Evolutionary conservation across 768 basidiomycete genomes (phyloP).

Genomic region (Lactarius psammicola): DNA sequence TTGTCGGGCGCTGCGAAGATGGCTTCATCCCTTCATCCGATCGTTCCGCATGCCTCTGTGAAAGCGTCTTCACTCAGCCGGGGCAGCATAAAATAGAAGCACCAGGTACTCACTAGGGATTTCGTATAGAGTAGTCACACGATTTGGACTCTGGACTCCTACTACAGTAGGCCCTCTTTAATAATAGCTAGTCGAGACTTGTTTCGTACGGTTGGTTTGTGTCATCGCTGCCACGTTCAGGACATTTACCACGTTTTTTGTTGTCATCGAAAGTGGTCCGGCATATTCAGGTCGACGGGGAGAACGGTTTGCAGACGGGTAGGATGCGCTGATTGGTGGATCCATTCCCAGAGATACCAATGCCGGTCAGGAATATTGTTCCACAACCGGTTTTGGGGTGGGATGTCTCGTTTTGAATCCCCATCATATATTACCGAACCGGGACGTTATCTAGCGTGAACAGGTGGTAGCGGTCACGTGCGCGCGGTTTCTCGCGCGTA

Average conservation of each 20-base stretch:
- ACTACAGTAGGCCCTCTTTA: background rate
- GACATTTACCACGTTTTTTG: background rate
- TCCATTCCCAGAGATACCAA: background rate
- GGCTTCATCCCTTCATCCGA: constrained; percentile 7
- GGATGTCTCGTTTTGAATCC: background rate
- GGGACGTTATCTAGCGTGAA: too few relatives aligned
- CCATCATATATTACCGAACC: too few relatives aligned
- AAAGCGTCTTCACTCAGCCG: background rate
- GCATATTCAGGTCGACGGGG: too few relatives aligned
- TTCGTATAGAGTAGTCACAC: background rate
- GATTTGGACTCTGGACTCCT: background rate
- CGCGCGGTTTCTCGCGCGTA: too few relatives aligned
- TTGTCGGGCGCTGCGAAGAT: background rate
- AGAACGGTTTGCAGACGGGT: background rate
- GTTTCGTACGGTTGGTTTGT: background rate
- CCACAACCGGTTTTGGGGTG: too few relatives aligned
- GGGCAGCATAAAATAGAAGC: background rate
- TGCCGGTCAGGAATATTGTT: background rate
- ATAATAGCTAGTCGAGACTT: background rate
- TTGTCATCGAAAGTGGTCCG: background rate
- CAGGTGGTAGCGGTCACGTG: too few relatives aligned
- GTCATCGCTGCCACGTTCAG: background rate
- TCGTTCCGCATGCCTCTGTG: background rate
- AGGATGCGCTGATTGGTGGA: background rate
- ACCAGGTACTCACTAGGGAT: background rate